Conservation (phyloP, 257 asterid genomes). For the Solanum arcanum region DNA sequence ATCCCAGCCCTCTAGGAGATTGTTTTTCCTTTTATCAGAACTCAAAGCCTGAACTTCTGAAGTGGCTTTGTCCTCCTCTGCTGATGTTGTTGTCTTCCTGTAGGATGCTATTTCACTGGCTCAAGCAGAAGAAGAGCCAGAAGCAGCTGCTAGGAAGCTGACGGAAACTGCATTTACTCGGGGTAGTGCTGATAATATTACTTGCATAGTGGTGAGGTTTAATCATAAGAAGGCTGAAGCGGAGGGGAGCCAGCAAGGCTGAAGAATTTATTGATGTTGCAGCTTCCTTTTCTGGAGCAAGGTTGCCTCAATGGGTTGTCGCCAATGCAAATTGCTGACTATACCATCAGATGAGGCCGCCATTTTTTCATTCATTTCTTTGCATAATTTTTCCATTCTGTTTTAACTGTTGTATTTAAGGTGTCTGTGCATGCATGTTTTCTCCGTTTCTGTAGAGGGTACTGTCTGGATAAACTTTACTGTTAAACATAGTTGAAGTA, state of each 20-base stretch:
- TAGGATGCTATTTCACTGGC: conserved; percentile 94
- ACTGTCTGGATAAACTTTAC: neutral
- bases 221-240: conserved; percentile 31
- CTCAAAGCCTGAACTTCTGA: neutral
- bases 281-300: conserved; percentile 3
- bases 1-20: neutral
- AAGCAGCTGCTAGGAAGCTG: conserved; percentile 86
- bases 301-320: neutral
- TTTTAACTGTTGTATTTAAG: neutral
- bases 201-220: conserved; percentile 90
- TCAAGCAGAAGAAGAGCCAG: conserved; percentile 66
- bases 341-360: neutral
- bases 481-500: neutral
- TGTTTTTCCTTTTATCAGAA: neutral
- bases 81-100: neutral
- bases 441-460: conserved; percentile 4
- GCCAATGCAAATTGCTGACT: neutral
- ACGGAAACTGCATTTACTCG: conserved; percentile 86
- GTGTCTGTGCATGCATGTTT: neutral
- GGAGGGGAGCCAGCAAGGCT: conserved; percentile 21
- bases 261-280: conserved; percentile 11
- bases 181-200: conserved; percentile 96
- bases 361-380: conserved; percentile 29
- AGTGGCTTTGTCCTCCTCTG: neutral
- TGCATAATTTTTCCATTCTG: neutral